Evolutionary conservation across 2,329 filamentous ascomycete genomes (phyloP).

Genomic region (Akanthomyces muscarius): DNA sequence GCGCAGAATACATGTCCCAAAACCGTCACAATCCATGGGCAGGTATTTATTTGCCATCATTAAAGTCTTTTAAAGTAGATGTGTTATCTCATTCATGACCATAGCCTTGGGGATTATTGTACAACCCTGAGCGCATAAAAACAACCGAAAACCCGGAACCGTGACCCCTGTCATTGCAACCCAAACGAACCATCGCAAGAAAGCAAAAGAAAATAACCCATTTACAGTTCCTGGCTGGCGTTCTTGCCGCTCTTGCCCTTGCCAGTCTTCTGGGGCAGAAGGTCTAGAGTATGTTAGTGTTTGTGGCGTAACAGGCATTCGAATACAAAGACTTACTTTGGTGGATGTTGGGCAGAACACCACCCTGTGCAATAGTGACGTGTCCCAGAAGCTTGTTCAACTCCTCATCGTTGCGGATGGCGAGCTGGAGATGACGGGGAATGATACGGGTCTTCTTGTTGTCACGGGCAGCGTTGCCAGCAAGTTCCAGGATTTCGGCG

Average conservation of each 20-base stretch:
- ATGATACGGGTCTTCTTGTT: conserved; percentile 99
- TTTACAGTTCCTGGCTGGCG: conserved; percentile 90
- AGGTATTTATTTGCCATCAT: conserved; percentile 7
- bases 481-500: conserved; percentile 97
- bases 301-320: background rate
- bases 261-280: conserved; percentile 97
- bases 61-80: conserved; percentile 36
- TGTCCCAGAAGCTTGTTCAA: conserved; percentile 97
- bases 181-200: conserved; percentile 59
- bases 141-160: conserved; percentile 69
- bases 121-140: conserved; percentile 60
- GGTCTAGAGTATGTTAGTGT: conserved; percentile 60
- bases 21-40: too few species aligned
- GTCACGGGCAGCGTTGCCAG: conserved; percentile 96
- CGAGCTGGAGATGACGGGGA: conserved; percentile 95
- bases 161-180: conserved; percentile 80
- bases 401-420: conserved; percentile 99
- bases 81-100: conserved; percentile 60
- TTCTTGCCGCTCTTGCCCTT: conserved; percentile 82
- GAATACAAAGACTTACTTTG: conserved; percentile 65
- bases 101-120: conserved; percentile 69
- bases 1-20: too few species aligned
- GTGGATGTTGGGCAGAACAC: conserved; percentile 96
- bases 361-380: conserved; percentile 94
- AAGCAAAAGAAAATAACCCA: conserved; percentile 44